Percentiles rank a stretch among this genome's conserved stretches.
Evolutionary conservation across 305 asterid genomes (phyloP).

Genomic region (Fraxinus angustifolia): DNA sequence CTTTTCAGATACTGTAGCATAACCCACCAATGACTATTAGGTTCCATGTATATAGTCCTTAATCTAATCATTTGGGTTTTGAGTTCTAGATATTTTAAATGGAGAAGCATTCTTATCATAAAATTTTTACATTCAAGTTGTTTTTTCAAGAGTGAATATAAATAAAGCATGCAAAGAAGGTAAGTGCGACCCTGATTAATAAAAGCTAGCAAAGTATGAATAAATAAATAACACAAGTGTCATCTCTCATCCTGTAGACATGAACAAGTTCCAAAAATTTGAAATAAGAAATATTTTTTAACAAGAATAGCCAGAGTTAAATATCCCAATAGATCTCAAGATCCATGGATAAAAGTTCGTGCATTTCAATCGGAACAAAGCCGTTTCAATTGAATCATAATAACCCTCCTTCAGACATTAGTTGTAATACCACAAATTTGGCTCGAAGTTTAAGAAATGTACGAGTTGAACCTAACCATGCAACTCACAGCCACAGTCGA

Average conservation of each 20-base stretch:
- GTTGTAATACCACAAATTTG: background rate
- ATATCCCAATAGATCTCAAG: background rate
- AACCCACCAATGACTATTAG: background rate
- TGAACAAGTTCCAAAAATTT: background rate
- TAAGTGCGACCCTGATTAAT: background rate
- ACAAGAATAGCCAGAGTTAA: background rate
- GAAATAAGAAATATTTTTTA: background rate
- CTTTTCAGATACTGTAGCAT: background rate
- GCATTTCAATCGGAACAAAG: background rate
- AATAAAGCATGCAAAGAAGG: background rate
- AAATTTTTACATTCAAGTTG: background rate
- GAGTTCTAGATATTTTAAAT: background rate
- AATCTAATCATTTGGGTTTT: background rate
- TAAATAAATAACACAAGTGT: background rate
- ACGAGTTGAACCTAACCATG: background rate
- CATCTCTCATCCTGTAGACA: background rate
- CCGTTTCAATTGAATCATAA: background rate
- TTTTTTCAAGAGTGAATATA: background rate
- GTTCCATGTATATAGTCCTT: slow-evolving; percentile 3
- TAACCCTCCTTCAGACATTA: background rate
- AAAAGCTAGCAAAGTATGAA: background rate
- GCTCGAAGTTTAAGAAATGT: background rate
- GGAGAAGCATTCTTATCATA: background rate
- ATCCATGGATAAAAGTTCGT: background rate
- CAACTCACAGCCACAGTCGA: background rate